These are phyloP conservation scores for Caryopteris hybrid DNA, from an alignment of 305 asterid species.

Conservation along the genomic window DNA sequence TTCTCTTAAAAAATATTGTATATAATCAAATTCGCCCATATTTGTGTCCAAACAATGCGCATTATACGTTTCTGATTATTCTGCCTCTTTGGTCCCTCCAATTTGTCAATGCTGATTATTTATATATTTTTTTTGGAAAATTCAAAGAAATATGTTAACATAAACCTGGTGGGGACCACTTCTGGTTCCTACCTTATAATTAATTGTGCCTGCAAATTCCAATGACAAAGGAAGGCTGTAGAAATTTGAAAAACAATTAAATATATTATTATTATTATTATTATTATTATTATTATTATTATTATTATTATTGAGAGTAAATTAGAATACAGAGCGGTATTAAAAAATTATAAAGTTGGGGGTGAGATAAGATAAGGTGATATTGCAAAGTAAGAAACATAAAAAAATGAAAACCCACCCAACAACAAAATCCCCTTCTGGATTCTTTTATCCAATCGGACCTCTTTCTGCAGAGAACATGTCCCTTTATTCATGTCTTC, in stretches of 20 bases:
- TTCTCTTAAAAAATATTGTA: too few species aligned
- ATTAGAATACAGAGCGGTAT: background rate
- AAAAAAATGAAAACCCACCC: slow-evolving; percentile 33
- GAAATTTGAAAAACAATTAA: slow-evolving; percentile 15
- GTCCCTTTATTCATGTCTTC: slow-evolving; percentile 68
- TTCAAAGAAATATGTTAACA: too few species aligned
- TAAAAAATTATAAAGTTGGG: slow-evolving; percentile 25
- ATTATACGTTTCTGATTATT: slow-evolving; percentile 15
- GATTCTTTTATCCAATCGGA: slow-evolving; percentile 81
- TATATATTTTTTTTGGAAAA: too few species aligned
- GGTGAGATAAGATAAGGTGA: slow-evolving; percentile 79
- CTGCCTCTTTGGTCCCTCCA: slow-evolving; percentile 14
- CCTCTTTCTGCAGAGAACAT: slow-evolving; percentile 90
- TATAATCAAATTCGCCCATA: slow-evolving; percentile 16
- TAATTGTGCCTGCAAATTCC: slow-evolving; percentile 40
- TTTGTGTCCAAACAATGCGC: slow-evolving; percentile 2
- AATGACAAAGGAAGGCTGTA: slow-evolving; percentile 34
- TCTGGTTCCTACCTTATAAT: slow-evolving; percentile 15
- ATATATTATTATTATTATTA: too few species aligned
- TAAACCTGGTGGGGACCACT: slow-evolving; percentile 44
- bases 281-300: background rate
- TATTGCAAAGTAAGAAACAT: slow-evolving; percentile 42
- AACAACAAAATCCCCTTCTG: slow-evolving; percentile 63
- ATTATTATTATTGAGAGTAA: background rate
- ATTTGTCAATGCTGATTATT: slow-evolving; percentile 12